Conservation (phyloP, 305 asterid genomes). For the Ajuga reptans region DNA sequence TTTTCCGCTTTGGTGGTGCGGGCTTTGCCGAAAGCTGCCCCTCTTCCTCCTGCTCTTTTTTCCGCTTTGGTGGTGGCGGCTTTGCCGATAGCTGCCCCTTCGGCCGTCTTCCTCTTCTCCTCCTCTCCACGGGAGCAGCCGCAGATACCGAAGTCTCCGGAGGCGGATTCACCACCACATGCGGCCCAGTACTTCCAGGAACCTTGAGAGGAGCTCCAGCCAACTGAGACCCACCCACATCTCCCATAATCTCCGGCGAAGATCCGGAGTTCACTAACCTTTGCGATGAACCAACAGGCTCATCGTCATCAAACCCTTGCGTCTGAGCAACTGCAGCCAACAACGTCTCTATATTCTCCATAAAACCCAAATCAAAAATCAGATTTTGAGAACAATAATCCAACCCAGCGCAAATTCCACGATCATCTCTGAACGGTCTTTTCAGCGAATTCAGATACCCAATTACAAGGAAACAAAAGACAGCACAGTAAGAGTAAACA, state of each 20-base stretch:
- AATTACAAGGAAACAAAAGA: no score
- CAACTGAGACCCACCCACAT: slow-evolving; percentile 23
- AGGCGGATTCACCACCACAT: slow-evolving; percentile 20
- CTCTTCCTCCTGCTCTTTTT: slow-evolving; percentile 56
- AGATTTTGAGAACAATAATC: slow-evolving; percentile 5
- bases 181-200: slow-evolving; percentile 21
- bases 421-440: neutral
- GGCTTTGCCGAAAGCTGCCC: no score
- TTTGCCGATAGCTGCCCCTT: slow-evolving; percentile 27
- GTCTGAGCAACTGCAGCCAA: slow-evolving; percentile 42
- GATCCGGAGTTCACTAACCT: slow-evolving; percentile 22
- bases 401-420: neutral
- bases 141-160: slow-evolving; percentile 15
- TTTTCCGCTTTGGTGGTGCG: slow-evolving; percentile 19
- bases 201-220: slow-evolving; percentile 16
- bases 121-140: slow-evolving; percentile 34
- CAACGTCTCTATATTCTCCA: slow-evolving; percentile 40
- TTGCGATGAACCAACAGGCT: slow-evolving; percentile 14
- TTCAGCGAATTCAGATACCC: neutral
- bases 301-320: slow-evolving; percentile 36
- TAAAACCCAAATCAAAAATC: slow-evolving; percentile 6
- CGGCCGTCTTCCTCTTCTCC: slow-evolving; percentile 64
- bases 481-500: neutral
- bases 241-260: slow-evolving; percentile 19
- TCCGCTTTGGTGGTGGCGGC: slow-evolving; percentile 45